A percentile compares a stretch with the other conserved stretches of the same genome.
These are phyloP conservation scores for Dactylellina cionopaga DNA, from an alignment of 2,329 filamentous ascomycete genomes.

Conservation along the genomic window DNA sequence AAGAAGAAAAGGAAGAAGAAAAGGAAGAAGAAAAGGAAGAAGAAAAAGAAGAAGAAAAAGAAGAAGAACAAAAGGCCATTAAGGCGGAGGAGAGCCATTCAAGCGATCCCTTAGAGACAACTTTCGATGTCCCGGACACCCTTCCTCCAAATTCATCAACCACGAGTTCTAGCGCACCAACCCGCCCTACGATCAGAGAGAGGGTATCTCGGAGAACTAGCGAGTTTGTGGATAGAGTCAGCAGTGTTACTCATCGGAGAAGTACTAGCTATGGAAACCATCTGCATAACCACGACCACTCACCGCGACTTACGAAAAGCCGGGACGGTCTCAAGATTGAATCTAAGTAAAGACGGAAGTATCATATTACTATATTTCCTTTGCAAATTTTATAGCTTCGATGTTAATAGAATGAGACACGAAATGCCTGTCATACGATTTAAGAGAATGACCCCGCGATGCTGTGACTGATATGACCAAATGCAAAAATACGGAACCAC, in stretches of 20 bases:
- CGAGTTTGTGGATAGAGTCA: constrained; percentile 24
- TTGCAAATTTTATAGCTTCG: no score
- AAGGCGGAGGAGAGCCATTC: background rate
- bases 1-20: no score
- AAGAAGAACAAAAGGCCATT: background rate
- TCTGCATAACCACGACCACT: background rate
- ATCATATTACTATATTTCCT: background rate
- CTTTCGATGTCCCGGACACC: constrained; percentile 18
- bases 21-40: no score
- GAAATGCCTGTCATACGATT: no score
- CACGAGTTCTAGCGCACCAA: background rate
- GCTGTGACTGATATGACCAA: no score
- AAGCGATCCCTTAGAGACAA: background rate
- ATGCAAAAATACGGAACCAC: no score
- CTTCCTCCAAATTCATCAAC: background rate
- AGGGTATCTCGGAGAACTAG: constrained; percentile 29
- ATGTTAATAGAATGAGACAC: no score
- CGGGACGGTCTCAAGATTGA: constrained; percentile 23
- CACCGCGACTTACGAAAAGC: constrained; percentile 21
- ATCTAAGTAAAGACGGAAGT: background rate
- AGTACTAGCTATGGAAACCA: constrained; percentile 21
- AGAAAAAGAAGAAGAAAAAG: background rate
- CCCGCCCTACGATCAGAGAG: constrained; percentile 35
- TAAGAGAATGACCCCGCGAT: no score
- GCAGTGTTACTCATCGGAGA: constrained; percentile 16